Evolutionary conservation across 2,329 filamentous ascomycete species (phyloP), one percentile per base, ranked within the genome.

Genomic region (Stemphylium beticola): DNA sequence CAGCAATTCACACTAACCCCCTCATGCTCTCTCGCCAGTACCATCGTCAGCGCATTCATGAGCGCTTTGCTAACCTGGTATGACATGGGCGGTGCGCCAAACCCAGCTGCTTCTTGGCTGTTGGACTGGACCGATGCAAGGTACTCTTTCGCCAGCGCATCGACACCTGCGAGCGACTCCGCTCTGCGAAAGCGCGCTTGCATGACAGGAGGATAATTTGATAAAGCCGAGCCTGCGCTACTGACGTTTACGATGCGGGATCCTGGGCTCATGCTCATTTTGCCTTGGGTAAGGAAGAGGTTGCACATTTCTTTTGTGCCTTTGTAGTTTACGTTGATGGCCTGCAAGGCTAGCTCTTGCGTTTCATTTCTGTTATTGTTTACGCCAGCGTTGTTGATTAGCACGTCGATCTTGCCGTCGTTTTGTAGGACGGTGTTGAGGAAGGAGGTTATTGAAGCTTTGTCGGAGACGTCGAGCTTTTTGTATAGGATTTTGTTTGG

Each of bases 21-120:
- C 15, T 49, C 29, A 26, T 62, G 36, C 12, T 61, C 36, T 5
- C 45, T 37, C 4, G 64, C 58, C 10, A 68, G 39, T 0, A 66
- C 54, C 2, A 66, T 41, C 0, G 62, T 64, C 0, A 67, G 18
- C 1, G 60, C 54, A 20, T 63, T 66, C 26, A 62, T 43, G 0
- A 63, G 55, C n/a, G 62, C 60, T 45, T 67, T 67, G 26, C 64
- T 68, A n/a, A 66, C 61, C 36, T 67, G 58, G 10, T 67, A 68
- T 9, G 59, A 63, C n/a, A 49, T 51, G 2, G 61, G 53, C 5
- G 56, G 53, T 4, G 47, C 14, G 2, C 57, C 53, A 24, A 60
- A 64, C 3, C 59, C 61, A 4, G 43, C 45, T 1, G 20, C 8
- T 10, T 58, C 38, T 10, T 58, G 59, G 1, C 29, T 37, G 2